Conservation (phyloP, 2,329 filamentous ascomycete species). For the Colletotrichum sp. region DNA sequence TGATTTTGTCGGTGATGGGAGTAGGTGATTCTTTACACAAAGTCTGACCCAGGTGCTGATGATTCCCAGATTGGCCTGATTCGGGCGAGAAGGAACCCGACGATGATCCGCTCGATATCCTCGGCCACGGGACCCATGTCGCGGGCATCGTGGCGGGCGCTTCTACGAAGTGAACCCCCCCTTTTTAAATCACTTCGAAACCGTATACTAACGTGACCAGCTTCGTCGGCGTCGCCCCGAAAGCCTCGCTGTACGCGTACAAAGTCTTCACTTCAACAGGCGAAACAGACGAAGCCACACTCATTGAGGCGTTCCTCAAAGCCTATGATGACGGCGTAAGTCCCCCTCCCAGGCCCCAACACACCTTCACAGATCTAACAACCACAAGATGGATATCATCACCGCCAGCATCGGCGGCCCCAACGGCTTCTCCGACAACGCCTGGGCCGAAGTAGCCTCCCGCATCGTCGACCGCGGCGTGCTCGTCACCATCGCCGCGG, state of each 20-base stretch:
- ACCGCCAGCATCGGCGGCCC: conserved; percentile 43
- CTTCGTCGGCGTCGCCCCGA: conserved; percentile 33
- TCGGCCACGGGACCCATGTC: conserved; percentile 40
- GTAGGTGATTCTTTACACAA: neutral
- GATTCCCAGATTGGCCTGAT: conserved; percentile 28
- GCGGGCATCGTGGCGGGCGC: conserved; percentile 34
- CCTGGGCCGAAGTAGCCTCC: conserved; percentile 41
- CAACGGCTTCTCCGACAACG: conserved; percentile 39
- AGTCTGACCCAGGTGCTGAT: conserved; percentile 23
- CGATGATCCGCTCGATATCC: neutral
- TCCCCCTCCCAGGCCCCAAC: accelerated
- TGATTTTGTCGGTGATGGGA: conserved; percentile 46
- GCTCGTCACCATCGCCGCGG: conserved; percentile 54
- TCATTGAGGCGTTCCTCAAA: conserved; percentile 40
- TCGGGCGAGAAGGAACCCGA: conserved; percentile 18
- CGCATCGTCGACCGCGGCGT: conserved; percentile 49
- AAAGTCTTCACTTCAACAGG: conserved; percentile 28
- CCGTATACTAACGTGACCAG: neutral
- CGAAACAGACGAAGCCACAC: conserved; percentile 36
- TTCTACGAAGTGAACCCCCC: neutral
- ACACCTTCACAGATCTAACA: neutral
- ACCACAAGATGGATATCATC: conserved; percentile 40
- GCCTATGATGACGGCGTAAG: conserved; percentile 37
- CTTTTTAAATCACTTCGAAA: neutral
- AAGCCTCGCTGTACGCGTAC: conserved; percentile 30